Conservation (phyloP, 257 asterid species). For the Fraxinus americana region DNA sequence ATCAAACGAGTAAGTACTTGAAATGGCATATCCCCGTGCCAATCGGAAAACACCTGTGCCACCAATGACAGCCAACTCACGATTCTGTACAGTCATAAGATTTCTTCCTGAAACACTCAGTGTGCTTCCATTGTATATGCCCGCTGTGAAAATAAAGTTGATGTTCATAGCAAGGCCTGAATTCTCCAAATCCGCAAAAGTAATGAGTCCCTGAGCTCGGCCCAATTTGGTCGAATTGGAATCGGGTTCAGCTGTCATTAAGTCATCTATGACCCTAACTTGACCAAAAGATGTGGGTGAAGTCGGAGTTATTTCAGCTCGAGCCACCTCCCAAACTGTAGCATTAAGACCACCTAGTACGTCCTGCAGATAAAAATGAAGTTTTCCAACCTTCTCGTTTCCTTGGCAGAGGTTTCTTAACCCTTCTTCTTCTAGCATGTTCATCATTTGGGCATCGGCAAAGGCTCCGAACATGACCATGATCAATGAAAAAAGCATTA, state of each 20-base stretch:
- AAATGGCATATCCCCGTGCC: constrained; percentile 38
- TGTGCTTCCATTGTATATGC: neutral
- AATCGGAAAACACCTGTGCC: constrained; percentile 10
- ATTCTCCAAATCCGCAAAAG: neutral
- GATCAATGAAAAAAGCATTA: neutral
- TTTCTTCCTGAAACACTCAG: neutral
- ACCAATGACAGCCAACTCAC: neutral
- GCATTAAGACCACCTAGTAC: neutral
- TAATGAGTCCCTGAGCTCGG: neutral
- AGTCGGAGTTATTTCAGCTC: neutral
- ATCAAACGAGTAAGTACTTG: constrained; percentile 28
- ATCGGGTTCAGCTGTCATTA: neutral
- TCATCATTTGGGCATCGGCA: neutral
- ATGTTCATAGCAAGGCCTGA: neutral
- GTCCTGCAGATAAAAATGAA: neutral
- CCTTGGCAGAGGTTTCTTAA: neutral
- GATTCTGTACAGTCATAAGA: neutral
- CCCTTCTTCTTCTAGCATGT: neutral
- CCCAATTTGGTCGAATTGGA: neutral
- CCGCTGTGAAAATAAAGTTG: neutral
- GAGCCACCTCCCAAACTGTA: neutral
- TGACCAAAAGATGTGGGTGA: neutral
- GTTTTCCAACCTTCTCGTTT: neutral
- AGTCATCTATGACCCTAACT: neutral
- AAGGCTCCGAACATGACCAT: neutral